A percentile compares a stretch with the other conserved stretches of the same genome.
Conservation (phyloP, 2,329 filamentous ascomycete genomes). For the Sphaerulina vaccinii region DNA sequence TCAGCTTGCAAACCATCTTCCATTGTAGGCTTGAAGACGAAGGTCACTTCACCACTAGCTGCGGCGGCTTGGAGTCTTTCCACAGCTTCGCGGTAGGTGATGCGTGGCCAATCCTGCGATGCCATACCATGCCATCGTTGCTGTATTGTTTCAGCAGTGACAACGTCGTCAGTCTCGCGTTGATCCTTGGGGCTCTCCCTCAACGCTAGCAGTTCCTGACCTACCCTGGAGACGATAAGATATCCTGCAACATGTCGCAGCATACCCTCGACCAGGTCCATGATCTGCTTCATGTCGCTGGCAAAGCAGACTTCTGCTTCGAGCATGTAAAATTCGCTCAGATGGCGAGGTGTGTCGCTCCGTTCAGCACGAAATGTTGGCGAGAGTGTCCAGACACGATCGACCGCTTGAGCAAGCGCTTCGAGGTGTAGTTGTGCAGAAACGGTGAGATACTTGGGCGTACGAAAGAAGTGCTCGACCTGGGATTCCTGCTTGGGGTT, state of each 20-base stretch:
- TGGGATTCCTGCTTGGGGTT: slow-evolving; percentile 41
- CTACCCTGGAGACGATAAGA: slow-evolving; percentile 51
- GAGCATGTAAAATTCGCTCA: slow-evolving; percentile 99
- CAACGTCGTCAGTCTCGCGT: slow-evolving; percentile 34
- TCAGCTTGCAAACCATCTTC: slow-evolving; percentile 77
- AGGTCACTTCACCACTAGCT: slow-evolving; percentile 47
- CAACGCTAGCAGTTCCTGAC: slow-evolving; percentile 52
- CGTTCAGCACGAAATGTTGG: slow-evolving; percentile 92
- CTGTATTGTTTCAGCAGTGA: slow-evolving; percentile 55
- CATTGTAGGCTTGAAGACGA: slow-evolving; percentile 70
- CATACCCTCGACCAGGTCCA: slow-evolving; percentile 78
- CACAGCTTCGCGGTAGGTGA: slow-evolving; percentile 81
- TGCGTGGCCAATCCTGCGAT: slow-evolving; percentile 75
- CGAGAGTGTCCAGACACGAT: slow-evolving; percentile 89
- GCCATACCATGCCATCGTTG: slow-evolving; percentile 70
- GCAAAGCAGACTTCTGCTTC: slow-evolving; percentile 86
- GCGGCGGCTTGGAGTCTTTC: slow-evolving; percentile 59
- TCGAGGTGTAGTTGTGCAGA: slow-evolving; percentile 94
- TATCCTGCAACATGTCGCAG: slow-evolving; percentile 58
- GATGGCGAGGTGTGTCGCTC: slow-evolving; percentile 87
- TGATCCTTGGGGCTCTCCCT: slow-evolving; percentile 35
- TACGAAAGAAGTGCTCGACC: slow-evolving; percentile 67
- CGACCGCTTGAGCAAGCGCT: slow-evolving; percentile 81
- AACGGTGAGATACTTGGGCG: slow-evolving; percentile 91
- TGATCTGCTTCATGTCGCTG: slow-evolving; percentile 66